Conservation (phyloP, 2,329 filamentous ascomycete genomes). For the Microsporum canis region DNA sequence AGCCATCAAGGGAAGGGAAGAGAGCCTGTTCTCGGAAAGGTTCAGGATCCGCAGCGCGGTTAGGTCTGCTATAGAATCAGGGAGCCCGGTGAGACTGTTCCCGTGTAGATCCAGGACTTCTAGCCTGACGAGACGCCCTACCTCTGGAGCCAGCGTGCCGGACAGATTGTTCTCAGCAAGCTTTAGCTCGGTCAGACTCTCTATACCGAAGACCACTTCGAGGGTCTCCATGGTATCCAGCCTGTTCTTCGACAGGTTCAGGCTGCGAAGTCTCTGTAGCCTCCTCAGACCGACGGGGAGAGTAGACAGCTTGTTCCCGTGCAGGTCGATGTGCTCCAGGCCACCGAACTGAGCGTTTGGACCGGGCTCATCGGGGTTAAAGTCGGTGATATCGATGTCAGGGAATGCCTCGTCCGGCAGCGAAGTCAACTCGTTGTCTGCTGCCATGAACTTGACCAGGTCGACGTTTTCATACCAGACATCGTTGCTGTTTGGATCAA, state of each 20-base stretch:
- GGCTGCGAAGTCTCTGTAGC: conserved; percentile 59
- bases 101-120: conserved; percentile 71
- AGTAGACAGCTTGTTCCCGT: conserved; percentile 64
- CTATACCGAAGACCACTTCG: conserved; percentile 62
- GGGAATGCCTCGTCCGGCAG: conserved; percentile 69
- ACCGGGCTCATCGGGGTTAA: conserved; percentile 54
- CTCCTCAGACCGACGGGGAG: conserved; percentile 66
- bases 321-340: conserved; percentile 70
- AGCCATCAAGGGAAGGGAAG: conserved; percentile 56
- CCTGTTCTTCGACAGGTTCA: conserved; percentile 79
- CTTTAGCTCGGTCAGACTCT: conserved; percentile 63
- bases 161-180: conserved; percentile 66
- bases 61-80: conserved; percentile 55
- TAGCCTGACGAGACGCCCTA: conserved; percentile 55
- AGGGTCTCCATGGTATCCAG: conserved; percentile 57
- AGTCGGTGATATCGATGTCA: conserved; percentile 47
- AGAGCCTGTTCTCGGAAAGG: conserved; percentile 66
- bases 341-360: conserved; percentile 68
- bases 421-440: conserved; percentile 74
- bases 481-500: conserved; percentile 52
- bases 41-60: conserved; percentile 63
- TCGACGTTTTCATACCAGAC: conserved; percentile 91
- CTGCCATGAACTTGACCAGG: conserved; percentile 68
- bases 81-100: conserved; percentile 65
- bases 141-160: conserved; percentile 53